Conservation (phyloP, 306 rosid genomes). For the Castanospermum australe region DNA sequence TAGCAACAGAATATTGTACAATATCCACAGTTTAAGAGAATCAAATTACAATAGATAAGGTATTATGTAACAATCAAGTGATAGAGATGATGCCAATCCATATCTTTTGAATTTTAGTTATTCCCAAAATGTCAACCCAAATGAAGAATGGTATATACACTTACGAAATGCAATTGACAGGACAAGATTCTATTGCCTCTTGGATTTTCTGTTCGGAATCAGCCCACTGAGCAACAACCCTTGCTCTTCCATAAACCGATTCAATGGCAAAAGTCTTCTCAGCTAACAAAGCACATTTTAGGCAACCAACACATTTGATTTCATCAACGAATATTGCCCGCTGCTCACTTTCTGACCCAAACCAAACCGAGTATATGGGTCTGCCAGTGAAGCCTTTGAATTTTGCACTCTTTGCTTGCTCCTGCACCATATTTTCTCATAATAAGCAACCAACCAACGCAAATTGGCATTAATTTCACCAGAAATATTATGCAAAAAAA, state of each 20-base stretch:
- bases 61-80: neutral
- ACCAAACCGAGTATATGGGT: constrained; percentile 81
- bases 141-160: constrained; percentile 21
- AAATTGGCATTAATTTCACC: neutral
- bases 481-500: neutral
- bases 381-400: constrained; percentile 88
- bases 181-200: constrained; percentile 78
- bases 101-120: neutral
- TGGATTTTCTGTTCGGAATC: constrained; percentile 69
- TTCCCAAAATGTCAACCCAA: neutral
- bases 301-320: constrained; percentile 86
- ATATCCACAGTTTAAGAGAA: neutral
- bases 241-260: constrained; percentile 89
- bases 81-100: neutral
- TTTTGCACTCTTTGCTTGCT: constrained; percentile 72
- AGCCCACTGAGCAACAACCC: constrained; percentile 96
- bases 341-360: constrained; percentile 69
- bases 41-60: neutral
- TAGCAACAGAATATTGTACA: neutral
- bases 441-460: constrained; percentile 6
- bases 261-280: constrained; percentile 90
- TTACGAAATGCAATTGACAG: constrained; percentile 97
- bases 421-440: constrained; percentile 43
- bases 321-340: constrained; percentile 91
- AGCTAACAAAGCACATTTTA: constrained; percentile 88